Base-by-base conservation (phyloP, 805 yeast species). In the Lipomyces mesembrius region DNA sequence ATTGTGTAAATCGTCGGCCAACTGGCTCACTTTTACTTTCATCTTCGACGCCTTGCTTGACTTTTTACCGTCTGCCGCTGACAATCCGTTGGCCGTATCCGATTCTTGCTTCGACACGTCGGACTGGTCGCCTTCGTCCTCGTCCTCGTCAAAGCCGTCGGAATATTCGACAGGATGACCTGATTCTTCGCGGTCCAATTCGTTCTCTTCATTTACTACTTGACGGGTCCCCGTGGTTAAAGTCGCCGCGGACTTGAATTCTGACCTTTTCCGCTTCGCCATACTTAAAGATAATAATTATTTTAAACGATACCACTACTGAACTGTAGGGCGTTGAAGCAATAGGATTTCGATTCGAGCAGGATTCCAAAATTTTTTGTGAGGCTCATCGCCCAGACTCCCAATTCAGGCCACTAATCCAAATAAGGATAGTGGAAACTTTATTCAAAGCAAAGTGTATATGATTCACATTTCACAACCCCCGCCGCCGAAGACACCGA, bases 1-100 rank as follows among this genome's bases (percentile, higher is more conserved):
- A 2, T 90, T 84, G 74, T 94, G 97, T 57, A 94, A 87, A 66
- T 95, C 97, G 72, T 91, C 93, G 7, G 74, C 73, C 4, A 67
- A 57, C 27, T 65, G 71, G 29, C 63, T 61, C 17, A 68, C 60
- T 43, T 61, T 61, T 29, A 55, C 37, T 37, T 32, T 49, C 46
- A 57, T 46, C 60, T 55, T 54, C 32, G 29, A 14, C n/a, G 22
- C 32, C 59, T 60, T 61, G n/a, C 20, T 32, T 12, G 51, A 14
- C 7, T 25, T 27, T 52, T 2, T 11, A 25, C 32, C 7, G 37
- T n/a, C 46, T 56, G 54, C 39, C 56, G 56, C 25, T 54, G 29
- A 8, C n/a, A 25, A n/a, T 17, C 49, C 20, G 20, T 43, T 43
- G 49, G 49, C 49, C 11, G 49, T 17, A 43, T 43, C 20, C 49